A percentile compares a stretch with the other conserved stretches of the same genome.
Evolutionary conservation across 2,329 filamentous ascomycete species (phyloP).

Genomic region (Fusarium liriodendri): DNA sequence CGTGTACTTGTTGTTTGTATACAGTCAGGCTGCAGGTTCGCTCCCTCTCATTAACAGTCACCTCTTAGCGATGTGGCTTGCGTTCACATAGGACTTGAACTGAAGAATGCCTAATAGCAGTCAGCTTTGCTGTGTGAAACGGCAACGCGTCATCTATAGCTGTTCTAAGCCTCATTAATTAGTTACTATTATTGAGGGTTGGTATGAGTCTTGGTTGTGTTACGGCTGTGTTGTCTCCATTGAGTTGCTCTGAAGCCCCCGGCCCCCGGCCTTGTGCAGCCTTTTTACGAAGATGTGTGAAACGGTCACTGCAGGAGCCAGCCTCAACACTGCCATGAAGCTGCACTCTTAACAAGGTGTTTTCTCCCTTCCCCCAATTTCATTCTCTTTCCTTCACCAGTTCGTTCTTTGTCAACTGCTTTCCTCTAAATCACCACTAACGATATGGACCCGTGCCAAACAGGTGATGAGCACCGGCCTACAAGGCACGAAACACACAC

Average conservation of each 20-base stretch:
- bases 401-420: background rate
- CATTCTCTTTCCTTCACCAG: background rate
- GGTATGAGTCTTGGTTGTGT: too few relatives aligned
- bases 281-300: background rate
- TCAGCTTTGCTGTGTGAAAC: background rate
- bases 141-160: too few relatives aligned
- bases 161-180: too few relatives aligned
- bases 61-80: background rate
- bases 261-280: too few relatives aligned
- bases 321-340: background rate
- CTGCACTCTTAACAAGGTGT: background rate
- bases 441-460: background rate
- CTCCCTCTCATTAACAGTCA: background rate
- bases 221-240: too few relatives aligned
- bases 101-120: background rate
- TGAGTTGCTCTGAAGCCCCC: too few relatives aligned
- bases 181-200: too few relatives aligned
- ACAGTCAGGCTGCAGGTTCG: background rate
- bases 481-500: background rate
- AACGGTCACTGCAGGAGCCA: background rate
- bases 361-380: background rate
- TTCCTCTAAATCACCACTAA: background rate
- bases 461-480: accelerated
- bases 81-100: background rate
- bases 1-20: background rate